Conservation (phyloP, 2,329 filamentous ascomycete genomes). For the Seiridium cupressi region DNA sequence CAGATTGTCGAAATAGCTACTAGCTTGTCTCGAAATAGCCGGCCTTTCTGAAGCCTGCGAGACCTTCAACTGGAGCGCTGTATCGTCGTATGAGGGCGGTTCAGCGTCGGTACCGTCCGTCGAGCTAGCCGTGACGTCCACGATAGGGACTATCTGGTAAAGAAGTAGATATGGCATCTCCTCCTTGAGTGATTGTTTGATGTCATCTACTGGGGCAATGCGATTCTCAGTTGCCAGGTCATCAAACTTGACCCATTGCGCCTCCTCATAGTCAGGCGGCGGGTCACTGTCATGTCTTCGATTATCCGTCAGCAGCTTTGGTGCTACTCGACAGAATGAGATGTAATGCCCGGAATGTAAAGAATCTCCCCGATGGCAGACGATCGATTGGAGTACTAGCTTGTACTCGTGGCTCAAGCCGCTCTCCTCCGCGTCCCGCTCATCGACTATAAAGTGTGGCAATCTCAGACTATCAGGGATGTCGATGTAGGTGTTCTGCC, state of each 20-base stretch:
- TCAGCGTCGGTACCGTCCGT: slow-evolving; percentile 45
- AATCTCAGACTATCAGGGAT: slow-evolving; percentile 80
- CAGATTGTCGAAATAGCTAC: slow-evolving; percentile 44
- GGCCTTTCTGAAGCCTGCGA: slow-evolving; percentile 25
- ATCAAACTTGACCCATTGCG: slow-evolving; percentile 89
- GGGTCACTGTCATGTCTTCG: slow-evolving; percentile 53
- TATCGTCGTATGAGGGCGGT: slow-evolving; percentile 60
- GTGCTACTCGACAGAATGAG: slow-evolving; percentile 75
- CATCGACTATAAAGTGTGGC: slow-evolving; percentile 86
- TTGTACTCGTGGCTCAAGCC: slow-evolving; percentile 89
- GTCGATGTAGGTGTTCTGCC: slow-evolving; percentile 82
- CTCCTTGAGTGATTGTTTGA: slow-evolving; percentile 71
- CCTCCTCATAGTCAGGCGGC: slow-evolving; percentile 66
- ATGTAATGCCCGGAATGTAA: slow-evolving; percentile 91
- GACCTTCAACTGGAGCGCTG: slow-evolving; percentile 39
- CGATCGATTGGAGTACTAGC: slow-evolving; percentile 82
- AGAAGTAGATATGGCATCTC: slow-evolving; percentile 95
- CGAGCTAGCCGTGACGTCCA: slow-evolving; percentile 58
- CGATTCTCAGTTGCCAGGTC: slow-evolving; percentile 70
- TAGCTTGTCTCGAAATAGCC: slow-evolving; percentile 32
- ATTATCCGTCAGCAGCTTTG: slow-evolving; percentile 59
- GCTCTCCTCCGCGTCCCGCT: slow-evolving; percentile 61
- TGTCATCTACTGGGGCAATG: slow-evolving; percentile 74
- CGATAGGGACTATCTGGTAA: slow-evolving; percentile 89
- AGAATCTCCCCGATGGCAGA: slow-evolving; percentile 86